Evolutionary conservation across 129 eudicot species (phyloP), one percentile per base, ranked within the genome.

Genomic region (Scalesia atractyloides): DNA sequence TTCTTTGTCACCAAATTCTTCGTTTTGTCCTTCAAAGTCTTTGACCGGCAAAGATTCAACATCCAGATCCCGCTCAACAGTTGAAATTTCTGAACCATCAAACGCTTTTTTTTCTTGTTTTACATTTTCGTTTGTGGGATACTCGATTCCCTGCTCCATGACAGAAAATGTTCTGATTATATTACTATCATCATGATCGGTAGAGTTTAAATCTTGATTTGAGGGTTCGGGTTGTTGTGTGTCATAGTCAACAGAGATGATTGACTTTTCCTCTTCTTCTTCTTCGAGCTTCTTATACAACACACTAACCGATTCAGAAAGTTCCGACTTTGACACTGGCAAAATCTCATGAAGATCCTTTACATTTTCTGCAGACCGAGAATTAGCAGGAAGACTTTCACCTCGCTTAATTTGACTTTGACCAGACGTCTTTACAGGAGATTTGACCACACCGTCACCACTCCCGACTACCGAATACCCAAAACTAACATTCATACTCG

Each of bases 281-380:
- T 85, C 89, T 56, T 89, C 95, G 68, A 93, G 81, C 78, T 89
- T 87, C 70, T 83, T 74, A 68, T 86, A 83, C 79, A 93, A 52
- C 60, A 76, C 44, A 78, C 64, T 75, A n/a, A 87, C 84, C 5
- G 97, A 86, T 67, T 82, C 84, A 74, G 85, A 82, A 12, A 87
- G 84, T 30, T 83, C 91, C 3, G 94, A 79, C 19, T 62, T 81
- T 57, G 86, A 53, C 44, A 60, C 44, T 0, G 96, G 96, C 68
- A 86, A 82, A 81, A 94, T 85, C 88, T 94, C 99, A 71, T 94
- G 97, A 83, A 94, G 97, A 75, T 86, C 97, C 76, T 90, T 87
- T 75, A 93, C 63, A 62, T 94, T 86, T 36, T 90, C 88, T 15
- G 64, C 52, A 20, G 92, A 74, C 46, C 52, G 84, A 41, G 91